Percentiles rank a stretch among this genome's conserved stretches.
Conservation (phyloP, 345 rosid species). For the Murraya koenigii region DNA sequence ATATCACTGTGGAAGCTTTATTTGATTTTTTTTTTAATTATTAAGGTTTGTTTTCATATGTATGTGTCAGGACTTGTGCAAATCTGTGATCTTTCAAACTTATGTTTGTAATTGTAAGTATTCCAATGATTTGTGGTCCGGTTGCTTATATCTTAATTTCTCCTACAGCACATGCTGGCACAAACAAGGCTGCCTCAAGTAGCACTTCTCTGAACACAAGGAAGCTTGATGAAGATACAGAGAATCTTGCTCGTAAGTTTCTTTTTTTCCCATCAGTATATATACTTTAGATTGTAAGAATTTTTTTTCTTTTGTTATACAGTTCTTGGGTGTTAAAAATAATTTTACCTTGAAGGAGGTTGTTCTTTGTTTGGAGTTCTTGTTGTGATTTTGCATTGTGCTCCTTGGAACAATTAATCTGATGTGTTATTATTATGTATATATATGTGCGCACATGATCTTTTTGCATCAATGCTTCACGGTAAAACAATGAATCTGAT, state of each 20-base stretch:
- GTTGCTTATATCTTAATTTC: not conserved
- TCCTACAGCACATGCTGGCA: conserved; percentile 72
- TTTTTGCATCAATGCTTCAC: not conserved
- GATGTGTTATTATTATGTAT: not conserved
- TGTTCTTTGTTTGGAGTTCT: not conserved
- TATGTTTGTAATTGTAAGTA: not conserved
- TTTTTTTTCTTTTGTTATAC: not conserved
- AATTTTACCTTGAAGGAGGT: not conserved
- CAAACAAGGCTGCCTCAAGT: conserved; percentile 92
- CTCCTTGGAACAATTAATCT: not conserved
- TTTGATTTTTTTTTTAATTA: not conserved
- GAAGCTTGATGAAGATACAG: conserved; percentile 93
- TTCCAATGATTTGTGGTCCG: not conserved
- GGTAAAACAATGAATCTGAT: not conserved
- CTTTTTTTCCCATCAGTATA: not conserved
- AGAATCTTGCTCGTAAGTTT: conserved; percentile 85
- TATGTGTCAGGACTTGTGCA: not conserved
- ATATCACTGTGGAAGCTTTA: not conserved
- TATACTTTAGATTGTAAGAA: not conserved
- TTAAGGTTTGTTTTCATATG: not conserved
- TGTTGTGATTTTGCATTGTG: not conserved
- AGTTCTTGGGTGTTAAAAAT: not conserved
- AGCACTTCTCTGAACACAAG: conserved; percentile 87
- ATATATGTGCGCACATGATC: not conserved
- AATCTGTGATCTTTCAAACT: not conserved